A percentile compares a stretch with the other conserved stretches of the same genome.
These are phyloP conservation scores for Penicillium sp. DNA, from an alignment of 2,329 filamentous ascomycete genomes.

Conservation along the genomic window DNA sequence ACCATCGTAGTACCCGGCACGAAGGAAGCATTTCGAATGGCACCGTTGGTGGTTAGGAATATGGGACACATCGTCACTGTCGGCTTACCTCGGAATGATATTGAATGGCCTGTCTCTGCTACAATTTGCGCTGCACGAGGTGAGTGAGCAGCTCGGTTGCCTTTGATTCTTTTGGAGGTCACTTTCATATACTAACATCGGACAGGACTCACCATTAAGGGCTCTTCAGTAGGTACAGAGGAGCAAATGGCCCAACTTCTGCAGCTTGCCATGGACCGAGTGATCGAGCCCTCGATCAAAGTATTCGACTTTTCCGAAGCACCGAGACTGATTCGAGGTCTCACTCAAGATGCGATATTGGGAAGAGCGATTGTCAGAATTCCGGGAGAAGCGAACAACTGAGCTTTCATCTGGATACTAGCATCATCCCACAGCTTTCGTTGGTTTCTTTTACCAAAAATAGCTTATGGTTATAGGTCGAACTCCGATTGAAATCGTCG, in stretches of 20 bases:
- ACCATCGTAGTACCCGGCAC: constrained; percentile 20
- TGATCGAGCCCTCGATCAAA: constrained; percentile 16
- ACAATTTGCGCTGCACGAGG: constrained; percentile 24
- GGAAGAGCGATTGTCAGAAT: constrained; percentile 21
- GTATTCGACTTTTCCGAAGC: constrained; percentile 16
- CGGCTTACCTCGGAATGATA: constrained; percentile 19
- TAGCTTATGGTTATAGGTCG: too few species aligned
- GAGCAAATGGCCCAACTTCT: constrained; percentile 17
- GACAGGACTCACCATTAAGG: constrained; percentile 19
- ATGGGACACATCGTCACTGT: constrained; percentile 21
- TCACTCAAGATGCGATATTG: constrained; percentile 15
- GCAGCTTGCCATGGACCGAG: constrained; percentile 13
- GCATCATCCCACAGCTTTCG: too few species aligned
- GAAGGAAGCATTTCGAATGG: constrained; percentile 17
- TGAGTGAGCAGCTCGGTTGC: too few species aligned
- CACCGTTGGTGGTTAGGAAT: constrained; percentile 17
- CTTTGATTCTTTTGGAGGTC: too few species aligned
- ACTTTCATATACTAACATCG: constrained; percentile 1
- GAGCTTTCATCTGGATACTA: too few species aligned
- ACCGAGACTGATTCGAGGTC: constrained; percentile 10
- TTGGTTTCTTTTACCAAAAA: too few species aligned
- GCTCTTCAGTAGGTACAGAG: constrained; percentile 22
- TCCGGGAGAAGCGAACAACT: background rate
- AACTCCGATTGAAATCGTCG: too few species aligned
- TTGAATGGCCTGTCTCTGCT: constrained; percentile 20